Evolutionary conservation across 2,329 filamentous ascomycete genomes (phyloP).

Genomic region (Calonectria fujianensis): DNA sequence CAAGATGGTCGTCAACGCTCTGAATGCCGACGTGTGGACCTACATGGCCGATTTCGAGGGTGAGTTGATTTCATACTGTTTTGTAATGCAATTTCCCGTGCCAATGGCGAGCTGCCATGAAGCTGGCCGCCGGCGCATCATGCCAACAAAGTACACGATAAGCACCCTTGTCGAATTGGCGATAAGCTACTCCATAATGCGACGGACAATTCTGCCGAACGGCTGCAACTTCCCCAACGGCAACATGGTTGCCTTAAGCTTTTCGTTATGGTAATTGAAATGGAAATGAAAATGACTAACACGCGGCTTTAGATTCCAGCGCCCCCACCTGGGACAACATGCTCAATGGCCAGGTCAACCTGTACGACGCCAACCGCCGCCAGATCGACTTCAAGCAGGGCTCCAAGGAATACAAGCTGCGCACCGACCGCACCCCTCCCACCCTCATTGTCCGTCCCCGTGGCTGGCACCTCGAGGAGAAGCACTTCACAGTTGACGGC

Average conservation of each 20-base stretch:
- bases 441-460: constrained; percentile 96
- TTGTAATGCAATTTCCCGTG: constrained; percentile 15
- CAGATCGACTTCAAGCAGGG: constrained; percentile 98
- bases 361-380: constrained; percentile 95
- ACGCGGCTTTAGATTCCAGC: constrained; percentile 81
- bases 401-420: constrained; percentile 96
- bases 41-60: constrained; percentile 99
- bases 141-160: constrained; percentile 16
- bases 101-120: constrained; percentile 22
- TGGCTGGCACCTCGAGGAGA: constrained; percentile 99
- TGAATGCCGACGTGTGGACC: constrained; percentile 97
- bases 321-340: constrained; percentile 99
- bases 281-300: constrained; percentile 48
- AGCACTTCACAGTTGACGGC: constrained; percentile 96
- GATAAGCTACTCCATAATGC: constrained; percentile 25
- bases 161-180: constrained; percentile 24
- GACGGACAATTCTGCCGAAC: constrained; percentile 14
- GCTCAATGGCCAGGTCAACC: constrained; percentile 98
- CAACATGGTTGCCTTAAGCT: background rate
- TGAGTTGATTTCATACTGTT: constrained; percentile 63
- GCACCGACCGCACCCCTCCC: constrained; percentile 88
- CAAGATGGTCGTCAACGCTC: constrained; percentile 99
- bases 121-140: constrained; percentile 34
- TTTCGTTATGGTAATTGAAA: constrained; percentile 16
- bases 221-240: background rate